Conservation (phyloP, 192 early-diverging fungal species). For the Paraglomus brasilianum region DNA sequence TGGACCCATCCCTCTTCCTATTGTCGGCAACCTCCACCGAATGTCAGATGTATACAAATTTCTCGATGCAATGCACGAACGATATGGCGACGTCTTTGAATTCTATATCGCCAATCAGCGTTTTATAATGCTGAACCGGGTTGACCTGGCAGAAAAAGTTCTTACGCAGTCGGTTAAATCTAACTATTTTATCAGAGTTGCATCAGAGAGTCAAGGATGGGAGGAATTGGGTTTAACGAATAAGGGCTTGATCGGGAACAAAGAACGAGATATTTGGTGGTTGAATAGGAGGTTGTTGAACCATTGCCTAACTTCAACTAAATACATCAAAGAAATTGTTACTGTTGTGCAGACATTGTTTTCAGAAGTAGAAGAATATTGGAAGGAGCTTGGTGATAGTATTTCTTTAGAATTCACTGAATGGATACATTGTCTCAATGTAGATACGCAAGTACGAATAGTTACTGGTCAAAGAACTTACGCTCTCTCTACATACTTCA, state of each 20-base stretch:
- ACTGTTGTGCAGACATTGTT: neutral
- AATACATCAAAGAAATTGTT: neutral
- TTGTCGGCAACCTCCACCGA: neutral
- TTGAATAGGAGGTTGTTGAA: conserved; percentile 1
- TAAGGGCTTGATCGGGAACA: neutral
- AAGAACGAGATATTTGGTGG: neutral
- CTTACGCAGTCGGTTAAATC: neutral
- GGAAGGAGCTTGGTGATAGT: neutral
- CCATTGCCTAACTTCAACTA: neutral
- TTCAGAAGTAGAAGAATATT: conserved; percentile 8
- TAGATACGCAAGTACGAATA: neutral
- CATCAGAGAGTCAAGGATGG: neutral
- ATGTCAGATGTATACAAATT: neutral
- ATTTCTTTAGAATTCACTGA: neutral
- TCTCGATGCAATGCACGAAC: neutral
- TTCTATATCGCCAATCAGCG: neutral
- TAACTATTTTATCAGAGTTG: neutral
- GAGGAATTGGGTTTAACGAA: neutral
- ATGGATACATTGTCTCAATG: neutral
- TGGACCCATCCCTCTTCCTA: neutral
- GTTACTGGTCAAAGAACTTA: neutral
- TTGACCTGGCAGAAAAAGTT: conserved; percentile 25
- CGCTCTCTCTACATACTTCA: neutral
- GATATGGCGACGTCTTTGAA: conserved; percentile 24
- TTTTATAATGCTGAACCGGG: neutral